Base-by-base conservation (phyloP, 2,329 filamentous ascomycete species). In the Cladorrhinum sp. region DNA sequence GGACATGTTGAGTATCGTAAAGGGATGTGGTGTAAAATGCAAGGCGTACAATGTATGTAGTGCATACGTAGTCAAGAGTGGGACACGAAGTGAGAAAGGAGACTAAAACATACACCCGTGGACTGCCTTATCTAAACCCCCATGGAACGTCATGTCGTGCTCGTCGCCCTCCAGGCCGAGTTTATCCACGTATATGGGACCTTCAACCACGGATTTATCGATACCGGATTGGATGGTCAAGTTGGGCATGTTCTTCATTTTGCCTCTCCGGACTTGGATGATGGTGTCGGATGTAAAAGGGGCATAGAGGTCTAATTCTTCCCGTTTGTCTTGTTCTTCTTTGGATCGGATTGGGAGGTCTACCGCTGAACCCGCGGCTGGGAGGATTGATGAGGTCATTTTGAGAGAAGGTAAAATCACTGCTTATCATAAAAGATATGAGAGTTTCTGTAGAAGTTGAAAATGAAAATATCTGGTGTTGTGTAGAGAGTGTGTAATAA, bases 71-170 rank as follows among this genome's bases (percentile, higher is more conserved):
- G 6, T 41, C 6, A 13, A 18, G 36, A n/a, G 41, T 4, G 8
- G 16, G 49, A 32, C 9, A 23, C n/a, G n/a, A 55, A n/a, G 25
- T 25, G 16, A 16, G 24, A 23, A 2, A 22, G 25, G 27, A 29
- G 23, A 52, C 8, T 51, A 24, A 27, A 20, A 73, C 79, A 73
- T 68, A 81, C 81, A 84, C 10, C 78, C 81, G 29, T 86, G 80
- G 9, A 89, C 76, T 0, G 86, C 86, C 70, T 88, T 89, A 62
- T 90, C 86, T 0, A 74, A 71, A 0, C 85, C 85, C 6, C 85
- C 85, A 61, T 89, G 86, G 56, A 85, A 84, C 0, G 79, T 81
- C 24, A 78, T 80, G 57, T 87, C 84, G 60, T 88, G 85, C 67
- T 88, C 83, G 62, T 89, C 86, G 4, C 74, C 79, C 16, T 81